Conservation (phyloP, 176 grass and related monocot genomes). For the Stipa capillata region DNA sequence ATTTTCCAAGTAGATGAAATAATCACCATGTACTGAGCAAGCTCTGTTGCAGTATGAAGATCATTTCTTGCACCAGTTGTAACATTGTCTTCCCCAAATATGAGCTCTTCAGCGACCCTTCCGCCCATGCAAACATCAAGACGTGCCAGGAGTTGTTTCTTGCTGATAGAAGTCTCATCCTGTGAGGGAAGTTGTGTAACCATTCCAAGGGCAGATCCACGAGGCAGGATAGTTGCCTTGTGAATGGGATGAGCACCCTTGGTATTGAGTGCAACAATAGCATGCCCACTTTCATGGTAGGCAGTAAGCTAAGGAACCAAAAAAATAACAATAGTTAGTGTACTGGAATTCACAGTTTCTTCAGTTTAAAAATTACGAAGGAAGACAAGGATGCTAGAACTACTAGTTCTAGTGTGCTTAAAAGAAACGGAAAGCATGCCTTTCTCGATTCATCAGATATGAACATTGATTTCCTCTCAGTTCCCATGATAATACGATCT, state of each 20-base stretch:
- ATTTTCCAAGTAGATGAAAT: neutral
- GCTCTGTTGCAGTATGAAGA: constrained; percentile 88
- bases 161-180: constrained; percentile 97
- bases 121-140: constrained; percentile 99
- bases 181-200: constrained; percentile 95
- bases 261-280: constrained; percentile 96
- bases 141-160: constrained; percentile 85
- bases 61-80: constrained; percentile 93
- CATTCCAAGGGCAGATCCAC: constrained; percentile 94
- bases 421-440: constrained; percentile 27
- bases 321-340: constrained; percentile 14
- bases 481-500: constrained; percentile 98
- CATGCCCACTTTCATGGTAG: constrained; percentile 99
- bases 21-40: constrained; percentile 95
- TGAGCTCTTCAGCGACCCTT: constrained; percentile 91
- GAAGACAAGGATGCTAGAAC: too few relatives aligned
- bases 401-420: neutral
- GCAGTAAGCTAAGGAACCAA: constrained; percentile 64
- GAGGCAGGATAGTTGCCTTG: constrained; percentile 96
- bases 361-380: too few relatives aligned
- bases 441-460: constrained; percentile 93
- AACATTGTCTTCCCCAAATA: constrained; percentile 97
- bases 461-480: constrained; percentile 94
- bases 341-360: neutral
- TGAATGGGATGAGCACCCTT: constrained; percentile 85